These are phyloP conservation scores for Gyrodon lividus DNA, from an alignment of 768 basidiomycete genomes.

Conservation along the genomic window DNA sequence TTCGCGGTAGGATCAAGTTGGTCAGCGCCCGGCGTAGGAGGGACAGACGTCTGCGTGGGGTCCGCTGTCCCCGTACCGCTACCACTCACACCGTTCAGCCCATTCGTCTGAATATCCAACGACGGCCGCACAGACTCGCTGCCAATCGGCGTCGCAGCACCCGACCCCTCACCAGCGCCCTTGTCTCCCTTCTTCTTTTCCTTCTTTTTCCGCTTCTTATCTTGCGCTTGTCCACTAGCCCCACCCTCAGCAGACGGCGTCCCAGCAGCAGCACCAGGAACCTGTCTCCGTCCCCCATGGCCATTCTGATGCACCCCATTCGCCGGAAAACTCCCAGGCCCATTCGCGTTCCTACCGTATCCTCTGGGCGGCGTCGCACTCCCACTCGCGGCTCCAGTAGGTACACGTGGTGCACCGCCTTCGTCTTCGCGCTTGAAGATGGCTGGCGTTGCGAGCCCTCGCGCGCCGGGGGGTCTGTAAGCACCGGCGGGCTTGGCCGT, in stretches of 20 bases:
- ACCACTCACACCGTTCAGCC: constrained; percentile 16
- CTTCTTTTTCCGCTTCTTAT: constrained; percentile 50
- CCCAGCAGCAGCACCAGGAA: constrained; percentile 71
- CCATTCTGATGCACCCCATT: constrained; percentile 35
- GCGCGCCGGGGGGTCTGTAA: constrained; percentile 91
- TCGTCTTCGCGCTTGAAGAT: constrained; percentile 94
- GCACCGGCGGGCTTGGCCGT: constrained; percentile 75
- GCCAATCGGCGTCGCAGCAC: constrained; percentile 30
- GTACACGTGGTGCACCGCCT: constrained; percentile 60
- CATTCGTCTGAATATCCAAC: constrained; percentile 37
- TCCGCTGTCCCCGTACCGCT: constrained; percentile 15
- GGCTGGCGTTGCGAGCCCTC: constrained; percentile 83
- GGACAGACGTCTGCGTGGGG: constrained; percentile 32
- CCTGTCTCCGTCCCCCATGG: constrained; percentile 37
- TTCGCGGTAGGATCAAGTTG: constrained; percentile 81
- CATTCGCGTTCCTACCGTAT: constrained; percentile 57
- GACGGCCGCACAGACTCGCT: constrained; percentile 30
- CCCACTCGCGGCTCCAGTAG: constrained; percentile 46
- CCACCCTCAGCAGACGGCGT: constrained; percentile 42
- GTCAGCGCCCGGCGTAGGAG: constrained; percentile 56
- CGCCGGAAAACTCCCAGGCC: constrained; percentile 44
- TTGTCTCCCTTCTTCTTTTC: constrained; percentile 53
- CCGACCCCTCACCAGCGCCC: constrained; percentile 24
- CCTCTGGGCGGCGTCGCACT: constrained; percentile 61
- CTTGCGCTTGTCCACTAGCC: constrained; percentile 25